phyloP scores from a whole-genome alignment of 2,329 filamentous ascomycete species.

The Curvularia lunata region DNA sequence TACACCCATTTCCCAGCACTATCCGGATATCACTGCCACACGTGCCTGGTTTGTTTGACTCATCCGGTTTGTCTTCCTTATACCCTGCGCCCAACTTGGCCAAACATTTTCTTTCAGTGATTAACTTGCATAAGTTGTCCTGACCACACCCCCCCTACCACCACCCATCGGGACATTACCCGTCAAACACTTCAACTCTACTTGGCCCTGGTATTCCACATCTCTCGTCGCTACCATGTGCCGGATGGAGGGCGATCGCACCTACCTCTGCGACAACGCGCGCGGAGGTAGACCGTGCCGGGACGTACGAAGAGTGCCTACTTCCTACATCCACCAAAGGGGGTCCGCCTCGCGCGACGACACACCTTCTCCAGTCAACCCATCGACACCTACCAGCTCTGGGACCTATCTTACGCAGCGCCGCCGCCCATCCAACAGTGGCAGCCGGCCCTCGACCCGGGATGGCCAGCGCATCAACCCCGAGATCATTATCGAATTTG shows the following conservation, averaged over 20 bases:
- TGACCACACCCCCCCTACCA: neutral
- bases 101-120: neutral
- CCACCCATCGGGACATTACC: neutral
- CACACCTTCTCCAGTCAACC: conserved; percentile 40
- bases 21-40: conserved; percentile 1
- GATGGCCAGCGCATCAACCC: conserved; percentile 34
- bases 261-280: conserved; percentile 34
- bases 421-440: conserved; percentile 33
- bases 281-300: conserved; percentile 32
- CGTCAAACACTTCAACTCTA: neutral
- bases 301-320: conserved; percentile 31
- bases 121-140: neutral
- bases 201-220: neutral
- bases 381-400: conserved; percentile 38
- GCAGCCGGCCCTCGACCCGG: conserved; percentile 35
- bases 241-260: conserved; percentile 38
- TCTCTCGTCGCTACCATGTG: conserved; percentile 35
- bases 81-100: neutral
- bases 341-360: conserved; percentile 28
- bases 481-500: conserved; percentile 40
- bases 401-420: conserved; percentile 33
- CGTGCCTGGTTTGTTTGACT: neutral
- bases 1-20: conserved; percentile 15
- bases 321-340: conserved; percentile 31
- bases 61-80: conserved; percentile 4